Conservation (phyloP, 176 grass and related monocot genomes). For the Puccinellia tenuiflora region DNA sequence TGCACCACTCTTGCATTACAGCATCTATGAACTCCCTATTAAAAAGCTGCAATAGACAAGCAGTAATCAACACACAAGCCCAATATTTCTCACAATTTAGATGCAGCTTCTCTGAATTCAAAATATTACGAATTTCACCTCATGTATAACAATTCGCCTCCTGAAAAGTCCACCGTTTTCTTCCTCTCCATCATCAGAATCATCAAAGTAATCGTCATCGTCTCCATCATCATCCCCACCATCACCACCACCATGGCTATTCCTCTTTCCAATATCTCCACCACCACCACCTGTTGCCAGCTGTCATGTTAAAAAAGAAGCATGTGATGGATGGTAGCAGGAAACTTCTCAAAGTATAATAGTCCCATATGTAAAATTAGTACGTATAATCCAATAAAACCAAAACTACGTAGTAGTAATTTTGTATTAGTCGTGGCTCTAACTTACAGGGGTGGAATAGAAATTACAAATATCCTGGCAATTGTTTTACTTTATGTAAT, state of each 20-base stretch:
- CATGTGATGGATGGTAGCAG: background rate
- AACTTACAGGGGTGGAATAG: background rate
- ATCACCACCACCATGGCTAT: conserved; percentile 85
- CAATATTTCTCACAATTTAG: background rate
- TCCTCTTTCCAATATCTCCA: conserved; percentile 95
- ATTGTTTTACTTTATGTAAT: background rate
- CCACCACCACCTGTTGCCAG: conserved; percentile 82
- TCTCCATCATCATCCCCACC: conserved; percentile 94
- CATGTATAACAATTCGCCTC: conserved; percentile 66
- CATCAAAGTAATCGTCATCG: conserved; percentile 97
- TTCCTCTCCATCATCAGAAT: conserved; percentile 91
- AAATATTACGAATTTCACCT: conserved; percentile 57
- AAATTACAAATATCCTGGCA: background rate
- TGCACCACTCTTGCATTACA: conserved; percentile 96
- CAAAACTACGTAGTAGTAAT: background rate
- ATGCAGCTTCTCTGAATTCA: background rate
- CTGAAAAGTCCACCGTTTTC: conserved; percentile 87
- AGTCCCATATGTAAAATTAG: background rate
- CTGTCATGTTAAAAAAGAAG: conserved; percentile 41
- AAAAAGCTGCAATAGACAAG: conserved; percentile 61
- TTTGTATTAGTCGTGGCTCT: background rate
- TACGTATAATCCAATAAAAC: conserved; percentile 11
- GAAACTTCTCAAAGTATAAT: conserved; percentile 7
- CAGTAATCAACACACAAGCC: conserved; percentile 21
- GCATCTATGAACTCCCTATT: conserved; percentile 93